A percentile compares a stretch with the other conserved stretches of the same genome.
These are phyloP conservation scores for Solanum verrucosum DNA, from an alignment of 257 asterid genomes.

Conservation along the genomic window DNA sequence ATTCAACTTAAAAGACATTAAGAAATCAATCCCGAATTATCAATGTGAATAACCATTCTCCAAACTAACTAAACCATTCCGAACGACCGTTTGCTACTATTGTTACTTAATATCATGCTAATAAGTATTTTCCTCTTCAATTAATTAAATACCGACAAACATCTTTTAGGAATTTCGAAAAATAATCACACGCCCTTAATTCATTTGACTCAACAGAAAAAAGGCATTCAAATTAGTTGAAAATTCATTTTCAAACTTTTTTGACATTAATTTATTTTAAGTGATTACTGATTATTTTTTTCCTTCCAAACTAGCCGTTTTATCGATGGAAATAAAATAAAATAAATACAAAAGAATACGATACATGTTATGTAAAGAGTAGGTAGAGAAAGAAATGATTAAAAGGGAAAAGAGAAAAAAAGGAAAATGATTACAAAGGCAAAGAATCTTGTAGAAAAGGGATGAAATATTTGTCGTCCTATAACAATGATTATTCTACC, in stretches of 20 bases:
- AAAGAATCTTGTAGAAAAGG: constrained; percentile 32
- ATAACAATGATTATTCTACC: constrained; percentile 42
- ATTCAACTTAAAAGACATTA: too few relatives aligned
- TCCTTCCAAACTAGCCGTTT: not conserved
- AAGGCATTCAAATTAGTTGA: not conserved
- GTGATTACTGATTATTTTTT: not conserved
- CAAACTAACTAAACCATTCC: not conserved
- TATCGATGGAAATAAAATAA: not conserved
- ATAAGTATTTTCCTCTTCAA: not conserved
- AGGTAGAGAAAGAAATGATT: not conserved
- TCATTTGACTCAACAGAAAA: not conserved
- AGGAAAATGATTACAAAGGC: constrained; percentile 8
- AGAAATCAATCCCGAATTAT: too few relatives aligned
- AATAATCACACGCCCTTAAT: not conserved
- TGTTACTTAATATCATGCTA: not conserved
- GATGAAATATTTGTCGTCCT: constrained; percentile 19
- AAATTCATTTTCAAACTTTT: not conserved
- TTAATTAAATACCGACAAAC: not conserved
- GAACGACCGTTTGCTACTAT: not conserved
- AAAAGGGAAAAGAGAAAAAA: not conserved
- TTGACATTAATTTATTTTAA: not conserved
- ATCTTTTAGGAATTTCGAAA: not conserved
- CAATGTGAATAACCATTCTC: too few relatives aligned
- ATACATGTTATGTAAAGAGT: not conserved
- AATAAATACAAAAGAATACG: not conserved